These are phyloP conservation scores for Agrocybe praecox DNA, from an alignment of 768 basidiomycete genomes.

Conservation along the genomic window DNA sequence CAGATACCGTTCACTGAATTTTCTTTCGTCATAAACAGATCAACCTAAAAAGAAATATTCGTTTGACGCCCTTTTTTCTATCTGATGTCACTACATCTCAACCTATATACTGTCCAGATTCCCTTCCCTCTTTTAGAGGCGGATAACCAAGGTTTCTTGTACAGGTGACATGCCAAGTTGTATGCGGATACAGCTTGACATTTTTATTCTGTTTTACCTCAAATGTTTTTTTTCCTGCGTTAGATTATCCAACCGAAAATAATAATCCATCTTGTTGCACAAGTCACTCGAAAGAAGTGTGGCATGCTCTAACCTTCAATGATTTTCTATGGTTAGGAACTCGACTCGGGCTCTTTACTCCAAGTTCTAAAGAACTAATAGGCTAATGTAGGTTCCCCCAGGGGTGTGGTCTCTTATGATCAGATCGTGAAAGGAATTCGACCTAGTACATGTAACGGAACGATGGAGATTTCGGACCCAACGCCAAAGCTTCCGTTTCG, in stretches of 20 bases:
- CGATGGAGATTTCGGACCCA: conserved; percentile 41
- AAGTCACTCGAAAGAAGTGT: conserved; percentile 1
- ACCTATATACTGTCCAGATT: conserved; percentile 26
- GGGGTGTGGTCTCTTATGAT: background rate
- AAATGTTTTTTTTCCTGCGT: conserved; percentile 35
- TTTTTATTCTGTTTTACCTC: conserved; percentile 27
- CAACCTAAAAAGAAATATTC: conserved; percentile 24
- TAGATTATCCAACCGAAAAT: conserved; percentile 36
- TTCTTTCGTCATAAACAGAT: conserved; percentile 30
- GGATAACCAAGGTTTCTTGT: conserved; percentile 15
- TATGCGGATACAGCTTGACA: conserved; percentile 32
- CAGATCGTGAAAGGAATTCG: background rate
- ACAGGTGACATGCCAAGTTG: conserved; percentile 41
- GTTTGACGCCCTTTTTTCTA: conserved; percentile 34
- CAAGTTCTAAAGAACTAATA: conserved; percentile 9
- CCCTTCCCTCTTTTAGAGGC: conserved; percentile 13
- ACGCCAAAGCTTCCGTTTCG: conserved; percentile 42
- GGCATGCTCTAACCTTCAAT: background rate
- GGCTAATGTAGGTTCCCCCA: conserved; percentile 8
- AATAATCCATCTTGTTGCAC: conserved; percentile 21
- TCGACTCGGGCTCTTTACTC: conserved; percentile 10
- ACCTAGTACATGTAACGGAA: conserved; percentile 52
- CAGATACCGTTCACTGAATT: conserved; percentile 31
- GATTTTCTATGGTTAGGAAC: conserved; percentile 14
- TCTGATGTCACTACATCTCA: conserved; percentile 27